Percentiles rank a stretch among this genome's conserved stretches.
Conservation (phyloP, 2,329 filamentous ascomycete genomes). For the Aspergillus latus region DNA sequence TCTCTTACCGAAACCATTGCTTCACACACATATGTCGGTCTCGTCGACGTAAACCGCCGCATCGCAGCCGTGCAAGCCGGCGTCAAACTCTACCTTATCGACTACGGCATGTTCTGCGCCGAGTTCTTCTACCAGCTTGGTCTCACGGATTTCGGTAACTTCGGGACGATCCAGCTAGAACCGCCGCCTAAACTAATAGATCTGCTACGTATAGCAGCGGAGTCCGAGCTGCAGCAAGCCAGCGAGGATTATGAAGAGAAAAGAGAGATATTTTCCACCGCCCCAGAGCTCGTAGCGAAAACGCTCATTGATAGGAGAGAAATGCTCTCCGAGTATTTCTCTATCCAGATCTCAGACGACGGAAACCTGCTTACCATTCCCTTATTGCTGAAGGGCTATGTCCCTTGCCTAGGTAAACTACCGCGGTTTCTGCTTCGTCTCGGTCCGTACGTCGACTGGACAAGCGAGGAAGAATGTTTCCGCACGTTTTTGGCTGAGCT, state of each 20-base stretch:
- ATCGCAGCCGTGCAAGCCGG: constrained; percentile 92
- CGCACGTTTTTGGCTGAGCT: constrained; percentile 80
- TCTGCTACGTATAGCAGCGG: constrained; percentile 70
- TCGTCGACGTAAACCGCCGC: constrained; percentile 83
- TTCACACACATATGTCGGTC: constrained; percentile 85
- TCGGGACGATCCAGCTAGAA: constrained; percentile 77
- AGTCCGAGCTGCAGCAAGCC: constrained; percentile 45
- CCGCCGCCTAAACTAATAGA: constrained; percentile 71
- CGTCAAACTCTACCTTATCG: constrained; percentile 86
- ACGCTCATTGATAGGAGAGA: constrained; percentile 74
- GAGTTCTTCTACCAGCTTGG: constrained; percentile 97
- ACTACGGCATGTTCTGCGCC: constrained; percentile 82
- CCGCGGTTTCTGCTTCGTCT: constrained; percentile 84
- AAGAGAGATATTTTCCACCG: constrained; percentile 63
- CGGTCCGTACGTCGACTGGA: constrained; percentile 87
- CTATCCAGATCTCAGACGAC: constrained; percentile 73
- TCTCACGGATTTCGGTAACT: constrained; percentile 93
- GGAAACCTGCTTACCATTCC: constrained; percentile 79
- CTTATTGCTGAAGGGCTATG: constrained; percentile 84
- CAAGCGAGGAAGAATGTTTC: constrained; percentile 80
- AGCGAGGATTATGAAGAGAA: constrained; percentile 30
- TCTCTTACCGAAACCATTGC: constrained; percentile 84
- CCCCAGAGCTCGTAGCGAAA: constrained; percentile 64
- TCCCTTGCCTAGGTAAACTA: constrained; percentile 79
- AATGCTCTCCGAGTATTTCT: constrained; percentile 93